Conservation (phyloP, 2,329 filamentous ascomycete species). For the Arthrobotrys conoides region DNA sequence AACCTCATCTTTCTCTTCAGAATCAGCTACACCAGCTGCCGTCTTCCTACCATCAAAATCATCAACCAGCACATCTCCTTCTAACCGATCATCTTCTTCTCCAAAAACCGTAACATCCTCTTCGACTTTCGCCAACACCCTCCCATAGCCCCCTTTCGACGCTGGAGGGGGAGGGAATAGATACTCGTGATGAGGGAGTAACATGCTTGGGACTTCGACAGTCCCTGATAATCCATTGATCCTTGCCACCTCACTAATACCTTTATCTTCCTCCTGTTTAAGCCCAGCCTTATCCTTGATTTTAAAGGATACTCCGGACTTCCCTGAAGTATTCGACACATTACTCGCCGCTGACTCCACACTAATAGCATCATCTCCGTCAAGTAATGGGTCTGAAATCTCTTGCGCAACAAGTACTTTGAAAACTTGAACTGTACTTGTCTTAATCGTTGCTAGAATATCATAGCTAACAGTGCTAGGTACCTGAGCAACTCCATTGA, state of each 20-base stretch:
- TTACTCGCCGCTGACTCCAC: conserved; percentile 52
- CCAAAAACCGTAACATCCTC: conserved; percentile 47
- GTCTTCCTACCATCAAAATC: conserved; percentile 51
- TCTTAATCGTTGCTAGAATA: conserved; percentile 67
- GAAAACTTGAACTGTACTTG: conserved; percentile 53
- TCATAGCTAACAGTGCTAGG: conserved; percentile 70
- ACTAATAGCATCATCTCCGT: conserved; percentile 53
- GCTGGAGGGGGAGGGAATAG: conserved; percentile 69
- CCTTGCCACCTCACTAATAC: conserved; percentile 70
- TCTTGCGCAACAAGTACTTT: conserved; percentile 55
- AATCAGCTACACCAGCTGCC: conserved; percentile 58
- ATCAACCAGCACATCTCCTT: conserved; percentile 43
- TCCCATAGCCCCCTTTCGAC: conserved; percentile 62
- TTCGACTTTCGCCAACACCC: conserved; percentile 26
- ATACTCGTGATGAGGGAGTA: conserved; percentile 73
- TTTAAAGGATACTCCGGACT: conserved; percentile 39
- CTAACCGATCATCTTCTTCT: conserved; percentile 65
- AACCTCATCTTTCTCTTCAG: conserved; percentile 70
- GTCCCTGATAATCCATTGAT: conserved; percentile 71
- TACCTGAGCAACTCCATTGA: conserved; percentile 69
- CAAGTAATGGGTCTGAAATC: conserved; percentile 45
- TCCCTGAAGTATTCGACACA: conserved; percentile 35
- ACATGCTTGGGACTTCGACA: conserved; percentile 69
- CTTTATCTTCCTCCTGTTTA: conserved; percentile 65
- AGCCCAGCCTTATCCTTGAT: conserved; percentile 60